A percentile compares a stretch with the other conserved stretches of the same genome.
These are phyloP conservation scores for Zoysia pacifica DNA, from an alignment of 176 grass and related monocot species.

Conservation along the genomic window DNA sequence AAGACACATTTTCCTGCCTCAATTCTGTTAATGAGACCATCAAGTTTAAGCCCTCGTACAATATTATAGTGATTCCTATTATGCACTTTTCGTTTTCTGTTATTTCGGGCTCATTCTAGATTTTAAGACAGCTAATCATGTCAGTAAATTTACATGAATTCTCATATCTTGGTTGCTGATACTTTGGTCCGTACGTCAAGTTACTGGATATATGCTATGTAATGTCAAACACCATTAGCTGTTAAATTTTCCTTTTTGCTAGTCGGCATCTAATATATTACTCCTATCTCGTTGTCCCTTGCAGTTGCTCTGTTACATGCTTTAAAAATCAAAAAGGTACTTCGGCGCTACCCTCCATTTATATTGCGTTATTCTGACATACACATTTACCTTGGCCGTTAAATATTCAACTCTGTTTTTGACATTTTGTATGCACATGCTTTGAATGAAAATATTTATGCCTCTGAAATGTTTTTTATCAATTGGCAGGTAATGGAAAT, in stretches of 20 bases:
- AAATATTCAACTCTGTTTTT: neutral
- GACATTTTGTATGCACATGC: neutral
- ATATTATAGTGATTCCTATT: too few species aligned
- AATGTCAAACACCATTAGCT: neutral
- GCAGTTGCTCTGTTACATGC: slow-evolving; percentile 92
- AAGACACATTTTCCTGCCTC: too few species aligned
- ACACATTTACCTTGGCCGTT: neutral
- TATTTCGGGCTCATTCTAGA: neutral
- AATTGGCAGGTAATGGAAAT: neutral
- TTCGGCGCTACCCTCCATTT: slow-evolving; percentile 3
- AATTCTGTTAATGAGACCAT: too few species aligned
- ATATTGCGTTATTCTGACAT: slow-evolving; percentile 10
- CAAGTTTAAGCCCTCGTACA: too few species aligned
- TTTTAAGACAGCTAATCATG: neutral
- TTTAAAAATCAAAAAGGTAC: slow-evolving; percentile 99
- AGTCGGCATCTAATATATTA: slow-evolving; percentile 25
- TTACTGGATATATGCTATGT: slow-evolving; percentile 6
- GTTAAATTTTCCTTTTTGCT: slow-evolving; percentile 18
- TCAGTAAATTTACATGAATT: neutral
- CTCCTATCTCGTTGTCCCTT: slow-evolving; percentile 22
- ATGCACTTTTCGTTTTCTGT: neutral
- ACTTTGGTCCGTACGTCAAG: slow-evolving; percentile 4
- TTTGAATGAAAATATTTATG: neutral
- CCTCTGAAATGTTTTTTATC: too few species aligned
- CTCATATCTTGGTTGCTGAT: slow-evolving; percentile 20